These are phyloP conservation scores for Hordeum marinum DNA, from an alignment of 176 grass and related monocot species.

Conservation along the genomic window DNA sequence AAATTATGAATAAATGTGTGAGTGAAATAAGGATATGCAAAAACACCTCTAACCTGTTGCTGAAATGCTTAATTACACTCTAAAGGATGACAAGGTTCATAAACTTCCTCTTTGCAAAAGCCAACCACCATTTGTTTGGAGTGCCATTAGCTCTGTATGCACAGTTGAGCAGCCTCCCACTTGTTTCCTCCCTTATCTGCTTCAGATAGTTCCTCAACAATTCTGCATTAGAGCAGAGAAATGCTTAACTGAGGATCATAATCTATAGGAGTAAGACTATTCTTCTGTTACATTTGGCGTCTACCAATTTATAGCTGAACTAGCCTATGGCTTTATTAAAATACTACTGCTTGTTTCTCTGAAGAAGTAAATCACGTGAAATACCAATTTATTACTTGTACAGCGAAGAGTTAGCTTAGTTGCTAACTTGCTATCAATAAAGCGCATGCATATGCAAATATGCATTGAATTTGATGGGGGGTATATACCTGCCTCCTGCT, in stretches of 20 bases:
- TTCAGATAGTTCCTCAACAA: conserved; percentile 95
- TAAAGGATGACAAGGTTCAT: conserved; percentile 93
- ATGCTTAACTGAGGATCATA: not conserved
- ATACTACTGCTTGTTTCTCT: not conserved
- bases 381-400: not conserved
- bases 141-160: conserved; percentile 91
- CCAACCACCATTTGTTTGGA: conserved; percentile 95
- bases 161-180: conserved; percentile 89
- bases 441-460: not conserved
- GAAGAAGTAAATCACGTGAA: not conserved
- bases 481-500: conserved; percentile 78
- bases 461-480: not conserved
- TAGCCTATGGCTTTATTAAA: not conserved
- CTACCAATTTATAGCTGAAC: not conserved
- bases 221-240: conserved; percentile 47
- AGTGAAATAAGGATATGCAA: conserved; percentile 5
- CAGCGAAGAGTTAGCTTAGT: not conserved
- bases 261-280: not conserved
- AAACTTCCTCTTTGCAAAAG: conserved; percentile 92
- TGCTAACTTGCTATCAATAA: not conserved
- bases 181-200: conserved; percentile 97
- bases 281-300: not conserved
- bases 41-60: not conserved
- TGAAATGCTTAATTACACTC: not conserved
- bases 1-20: not conserved